Conservation (phyloP, 192 early-diverging fungal species). For the Allomyces macrogynus region DNA sequence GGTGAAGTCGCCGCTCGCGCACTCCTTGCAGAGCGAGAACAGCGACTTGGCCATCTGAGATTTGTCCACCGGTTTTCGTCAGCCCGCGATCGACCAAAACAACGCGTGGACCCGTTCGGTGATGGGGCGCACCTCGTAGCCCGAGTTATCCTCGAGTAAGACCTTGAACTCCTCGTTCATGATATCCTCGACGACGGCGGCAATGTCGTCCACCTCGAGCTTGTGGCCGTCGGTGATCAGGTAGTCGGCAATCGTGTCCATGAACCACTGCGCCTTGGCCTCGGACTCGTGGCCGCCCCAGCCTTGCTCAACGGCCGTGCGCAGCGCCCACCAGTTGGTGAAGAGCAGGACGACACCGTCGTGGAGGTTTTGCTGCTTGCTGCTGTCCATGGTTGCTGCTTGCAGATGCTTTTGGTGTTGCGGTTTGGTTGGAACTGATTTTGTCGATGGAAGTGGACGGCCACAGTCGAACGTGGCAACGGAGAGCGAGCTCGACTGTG, state of each 20-base stretch:
- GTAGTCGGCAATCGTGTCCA: slow-evolving; percentile 6
- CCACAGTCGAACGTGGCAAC: too few species aligned
- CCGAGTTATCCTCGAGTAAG: not conserved
- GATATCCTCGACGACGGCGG: slow-evolving; percentile 2
- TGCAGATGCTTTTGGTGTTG: not conserved
- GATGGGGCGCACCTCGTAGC: not conserved
- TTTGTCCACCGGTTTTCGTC: not conserved
- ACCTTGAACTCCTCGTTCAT: slow-evolving; percentile 4
- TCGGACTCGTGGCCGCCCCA: slow-evolving; percentile 6
- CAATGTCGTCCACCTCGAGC: slow-evolving; percentile 2
- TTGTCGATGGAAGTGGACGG: not conserved
- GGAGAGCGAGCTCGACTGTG: too few species aligned
- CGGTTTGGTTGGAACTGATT: not conserved
- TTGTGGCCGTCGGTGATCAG: not conserved
- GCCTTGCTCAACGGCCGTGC: slow-evolving; percentile 4
- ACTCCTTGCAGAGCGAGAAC: not conserved
- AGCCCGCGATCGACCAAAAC: not conserved
- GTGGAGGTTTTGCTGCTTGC: not conserved
- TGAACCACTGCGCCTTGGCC: slow-evolving; percentile 3
- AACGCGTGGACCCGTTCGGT: not conserved
- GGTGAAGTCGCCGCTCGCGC: not conserved
- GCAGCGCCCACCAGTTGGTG: slow-evolving; percentile 3
- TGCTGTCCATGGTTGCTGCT: too few species aligned
- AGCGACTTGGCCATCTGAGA: not conserved
- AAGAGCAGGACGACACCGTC: slow-evolving; percentile 3